Evolutionary conservation across 2,329 filamentous ascomycete genomes (phyloP).

Genomic region (Harringtonia lauricola): DNA sequence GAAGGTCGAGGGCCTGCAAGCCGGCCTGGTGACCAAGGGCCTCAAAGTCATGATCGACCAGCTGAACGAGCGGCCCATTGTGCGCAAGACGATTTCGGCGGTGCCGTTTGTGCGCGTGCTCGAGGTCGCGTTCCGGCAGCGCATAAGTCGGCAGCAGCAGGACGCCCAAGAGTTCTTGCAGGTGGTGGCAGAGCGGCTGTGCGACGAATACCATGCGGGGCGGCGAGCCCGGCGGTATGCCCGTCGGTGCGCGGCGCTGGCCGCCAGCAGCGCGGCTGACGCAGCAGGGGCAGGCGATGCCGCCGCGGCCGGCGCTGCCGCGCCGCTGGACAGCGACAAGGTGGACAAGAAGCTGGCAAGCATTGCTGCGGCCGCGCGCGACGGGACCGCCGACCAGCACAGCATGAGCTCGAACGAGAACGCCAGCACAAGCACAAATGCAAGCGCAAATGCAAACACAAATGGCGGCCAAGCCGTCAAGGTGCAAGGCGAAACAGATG

Average conservation of each 20-base stretch:
- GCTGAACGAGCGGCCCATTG: conserved; percentile 86
- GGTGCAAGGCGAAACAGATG: too few species aligned
- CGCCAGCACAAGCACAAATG: not conserved
- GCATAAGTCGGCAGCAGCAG: conserved; percentile 89
- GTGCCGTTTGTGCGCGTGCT: conserved; percentile 73
- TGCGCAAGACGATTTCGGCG: conserved; percentile 87
- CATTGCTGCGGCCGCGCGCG: conserved; percentile 1
- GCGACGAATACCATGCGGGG: conserved; percentile 88
- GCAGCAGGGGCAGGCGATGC: not conserved
- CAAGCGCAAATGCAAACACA: not conserved
- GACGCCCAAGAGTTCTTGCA: conserved; percentile 97
- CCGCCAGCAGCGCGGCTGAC: not conserved
- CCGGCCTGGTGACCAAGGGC: conserved; percentile 72
- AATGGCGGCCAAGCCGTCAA: not conserved
- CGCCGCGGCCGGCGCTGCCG: not conserved
- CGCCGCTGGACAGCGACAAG: conserved; percentile 3
- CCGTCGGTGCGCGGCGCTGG: conserved; percentile 18
- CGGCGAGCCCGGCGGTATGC: conserved; percentile 57
- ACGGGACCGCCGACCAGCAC: not conserved
- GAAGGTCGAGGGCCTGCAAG: conserved; percentile 60
- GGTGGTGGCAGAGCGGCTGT: conserved; percentile 80
- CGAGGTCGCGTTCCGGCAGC: conserved; percentile 77
- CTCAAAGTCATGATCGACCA: conserved; percentile 88
- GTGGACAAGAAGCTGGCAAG: conserved; percentile 10
- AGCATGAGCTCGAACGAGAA: not conserved